Evolutionary conservation across 371 early-diverging fungal species (phyloP), one percentile per base, ranked within the genome.

Genomic region (Rhizopus arrhizus): DNA sequence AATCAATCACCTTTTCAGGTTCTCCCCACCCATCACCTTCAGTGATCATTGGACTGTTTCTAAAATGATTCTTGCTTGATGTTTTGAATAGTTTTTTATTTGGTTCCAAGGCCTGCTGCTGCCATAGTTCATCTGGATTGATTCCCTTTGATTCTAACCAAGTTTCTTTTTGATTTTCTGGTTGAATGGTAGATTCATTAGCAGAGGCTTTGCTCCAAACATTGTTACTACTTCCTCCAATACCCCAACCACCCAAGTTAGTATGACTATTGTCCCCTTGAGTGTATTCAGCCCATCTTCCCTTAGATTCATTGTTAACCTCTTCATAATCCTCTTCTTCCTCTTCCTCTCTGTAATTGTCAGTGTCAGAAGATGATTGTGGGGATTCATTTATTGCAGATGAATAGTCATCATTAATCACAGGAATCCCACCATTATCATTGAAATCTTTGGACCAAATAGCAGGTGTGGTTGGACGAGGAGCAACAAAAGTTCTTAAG

Each of bases 21-120:
- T 54, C 41, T 2, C 82, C 82, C 82, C 82, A 82, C 0, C 80
- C 80, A 29, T 79, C 52, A 61, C 58, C 52, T 32, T 61, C 54
- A 2, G 29, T 11, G 15, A 58, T 58, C 0, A 35, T 9, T 3
- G 61, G 66, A 3, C 49, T 50, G 5, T 61, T 57, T 10, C 58
- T 48, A 31, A 28, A 43, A 10, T 60, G 61, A 0, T n/a, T 43
- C 1, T 3, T 32, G 2, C 43, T 43, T n/a, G 43, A n/a, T n/a
- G 43, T 43, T 4, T 43, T 43, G 15, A 43, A 43, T 13, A 43
- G 13, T 13, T 43, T 11, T 43, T 43, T 11, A 15, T 9, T 11
- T 0, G 43, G 2, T 43, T 43, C 15, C 11, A 43, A 13, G 11
- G 8, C 43, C 13, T 43, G 43, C 15, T 43, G 43, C 15, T 43